Evolutionary conservation across 2,329 filamentous ascomycete genomes (phyloP), one percentile per base, ranked within the genome.

Genomic region (Trichoderma citrinoviride): DNA sequence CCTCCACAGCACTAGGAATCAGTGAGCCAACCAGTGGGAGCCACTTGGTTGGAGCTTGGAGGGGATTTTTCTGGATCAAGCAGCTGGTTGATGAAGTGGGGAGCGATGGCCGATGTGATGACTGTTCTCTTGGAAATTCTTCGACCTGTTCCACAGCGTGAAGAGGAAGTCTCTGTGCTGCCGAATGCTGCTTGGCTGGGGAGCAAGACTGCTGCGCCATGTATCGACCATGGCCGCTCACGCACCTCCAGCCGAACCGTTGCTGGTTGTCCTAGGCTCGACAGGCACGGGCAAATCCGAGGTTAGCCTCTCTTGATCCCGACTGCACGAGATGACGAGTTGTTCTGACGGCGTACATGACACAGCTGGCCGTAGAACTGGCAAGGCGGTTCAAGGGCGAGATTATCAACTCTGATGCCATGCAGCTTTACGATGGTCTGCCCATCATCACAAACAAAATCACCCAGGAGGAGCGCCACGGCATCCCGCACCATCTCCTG

Each of bases 401-500:
- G 77, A 86, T 99, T 60, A 93, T 99, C 79, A 99, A 99, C 74
- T 92, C 92, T 53, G 95, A 99, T 81, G 95, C 95, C 44, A 97
- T 99, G 93, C 95, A 99, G 76, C 88, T 99, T 79, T 99, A 99
- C 76, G 85, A 86, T 61, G 95, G 95, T 3, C 81, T 99, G 49
- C 93, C 95, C 5, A 89, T 98, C 68, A 94, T 98, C 70, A 99
- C 95, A 27, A 99, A 99, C 77, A 96, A 98, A 75, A 90, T 98
- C 65, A 86, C 91, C 0, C 60, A 74, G 0, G 83, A 87, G 21
- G 94, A 98, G 75, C 88, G 88, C 72, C 85, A 89, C 67, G 91
- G 90, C 10, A 82, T 99, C 12, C 90, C 90, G 4, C 95, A 99
- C 74, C 94, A 99, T 76, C 81, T 99, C 3, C 84, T 99, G 25